These are phyloP conservation scores for Luffa aegyptiaca DNA, from an alignment of 306 rosid species.

Conservation along the genomic window DNA sequence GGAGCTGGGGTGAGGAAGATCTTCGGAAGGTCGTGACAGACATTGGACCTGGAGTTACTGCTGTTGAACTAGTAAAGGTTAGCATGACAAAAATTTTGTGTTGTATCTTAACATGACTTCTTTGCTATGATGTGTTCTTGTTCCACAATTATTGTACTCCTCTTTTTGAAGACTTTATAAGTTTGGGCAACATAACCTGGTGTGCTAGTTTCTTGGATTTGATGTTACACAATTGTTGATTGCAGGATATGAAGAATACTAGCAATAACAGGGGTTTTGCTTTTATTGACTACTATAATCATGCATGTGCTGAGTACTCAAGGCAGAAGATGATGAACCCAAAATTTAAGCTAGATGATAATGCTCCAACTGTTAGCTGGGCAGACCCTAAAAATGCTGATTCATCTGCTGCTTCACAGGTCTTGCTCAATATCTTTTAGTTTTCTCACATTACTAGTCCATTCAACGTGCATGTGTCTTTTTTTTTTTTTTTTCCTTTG, in stretches of 20 bases:
- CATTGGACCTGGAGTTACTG: constrained; percentile 81
- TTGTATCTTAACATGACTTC: not conserved
- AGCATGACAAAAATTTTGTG: constrained; percentile 11
- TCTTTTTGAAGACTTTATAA: not conserved
- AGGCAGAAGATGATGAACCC: constrained; percentile 85
- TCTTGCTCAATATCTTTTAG: constrained; percentile 13
- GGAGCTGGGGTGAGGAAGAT: constrained; percentile 85
- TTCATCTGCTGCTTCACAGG: constrained; percentile 93
- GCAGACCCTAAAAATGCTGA: constrained; percentile 93
- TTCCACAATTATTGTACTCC: not conserved
- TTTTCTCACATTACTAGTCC: not conserved
- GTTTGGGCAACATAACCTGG: not conserved
- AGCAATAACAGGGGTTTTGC: constrained; percentile 90
- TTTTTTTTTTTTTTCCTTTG: not conserved
- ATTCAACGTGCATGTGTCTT: not conserved
- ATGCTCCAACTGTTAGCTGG: constrained; percentile 98
- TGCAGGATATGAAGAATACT: constrained; percentile 74
- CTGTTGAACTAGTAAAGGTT: constrained; percentile 86
- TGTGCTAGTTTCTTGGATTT: not conserved
- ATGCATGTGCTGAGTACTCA: constrained; percentile 88
- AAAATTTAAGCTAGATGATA: constrained; percentile 71
- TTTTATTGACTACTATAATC: constrained; percentile 80
- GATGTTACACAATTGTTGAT: constrained; percentile 20
- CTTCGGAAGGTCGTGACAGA: constrained; percentile 60
- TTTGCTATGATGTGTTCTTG: not conserved